Conservation (phyloP, 495 filamentous ascomycete species). For the Neurospora sp. region DNA sequence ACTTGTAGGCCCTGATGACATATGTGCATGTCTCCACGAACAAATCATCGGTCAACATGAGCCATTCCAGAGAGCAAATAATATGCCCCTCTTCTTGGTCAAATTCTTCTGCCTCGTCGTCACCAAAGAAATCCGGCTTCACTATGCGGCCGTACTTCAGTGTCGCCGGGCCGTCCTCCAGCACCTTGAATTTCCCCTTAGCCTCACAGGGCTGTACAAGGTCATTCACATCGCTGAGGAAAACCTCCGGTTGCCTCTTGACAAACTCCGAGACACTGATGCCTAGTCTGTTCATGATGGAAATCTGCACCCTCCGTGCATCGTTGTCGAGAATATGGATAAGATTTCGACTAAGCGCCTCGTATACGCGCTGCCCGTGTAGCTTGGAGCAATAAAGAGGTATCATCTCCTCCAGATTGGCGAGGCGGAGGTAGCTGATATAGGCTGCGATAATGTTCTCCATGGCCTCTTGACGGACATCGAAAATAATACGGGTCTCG, state of each 20-base stretch:
- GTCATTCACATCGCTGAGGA: slow-evolving; percentile 37
- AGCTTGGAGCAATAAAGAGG: slow-evolving; percentile 82
- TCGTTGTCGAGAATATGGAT: slow-evolving; percentile 38
- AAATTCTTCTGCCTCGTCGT: slow-evolving; percentile 38
- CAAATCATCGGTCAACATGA: slow-evolving; percentile 57
- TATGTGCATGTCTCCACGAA: slow-evolving; percentile 61
- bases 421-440: slow-evolving; percentile 62
- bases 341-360: slow-evolving; percentile 46
- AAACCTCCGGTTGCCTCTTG: slow-evolving; percentile 43
- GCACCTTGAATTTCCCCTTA: slow-evolving; percentile 37
- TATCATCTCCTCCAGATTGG: slow-evolving; percentile 60
- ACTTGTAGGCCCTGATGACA: slow-evolving; percentile 60
- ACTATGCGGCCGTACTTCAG: slow-evolving; percentile 40
- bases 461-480: slow-evolving; percentile 23
- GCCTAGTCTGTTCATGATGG: slow-evolving; percentile 48
- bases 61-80: slow-evolving; percentile 79
- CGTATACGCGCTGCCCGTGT: slow-evolving; percentile 34
- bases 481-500: slow-evolving; percentile 20
- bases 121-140: slow-evolving; percentile 56
- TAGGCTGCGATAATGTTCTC: slow-evolving; percentile 73
- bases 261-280: slow-evolving; percentile 41
- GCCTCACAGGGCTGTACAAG: slow-evolving; percentile 14
- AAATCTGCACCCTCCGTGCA: slow-evolving; percentile 46
- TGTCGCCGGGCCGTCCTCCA: slow-evolving; percentile 32
- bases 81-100: slow-evolving; percentile 53